Base-by-base conservation (phyloP, 805 yeast genomes). In the Torulaspora gathmanii region DNA sequence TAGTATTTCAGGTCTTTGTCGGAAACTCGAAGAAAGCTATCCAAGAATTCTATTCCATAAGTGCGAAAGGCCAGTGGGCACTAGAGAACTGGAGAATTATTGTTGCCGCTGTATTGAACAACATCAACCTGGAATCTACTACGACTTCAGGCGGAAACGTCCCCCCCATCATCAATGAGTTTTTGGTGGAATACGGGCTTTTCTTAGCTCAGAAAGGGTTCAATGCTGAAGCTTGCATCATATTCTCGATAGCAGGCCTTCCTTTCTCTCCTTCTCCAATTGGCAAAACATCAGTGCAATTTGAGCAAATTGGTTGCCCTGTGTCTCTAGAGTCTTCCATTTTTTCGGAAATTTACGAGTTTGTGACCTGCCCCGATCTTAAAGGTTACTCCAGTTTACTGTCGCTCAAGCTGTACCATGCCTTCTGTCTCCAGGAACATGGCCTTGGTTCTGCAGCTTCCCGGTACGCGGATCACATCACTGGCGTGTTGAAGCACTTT, bases 321-420 rank as follows among this genome's bases (percentile, higher is more conserved):
- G 47, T 47, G 30, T 56, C 77, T 23, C 52, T 70, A 26, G 80
- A 78, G 40, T 61, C 77, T 17, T 57, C 74, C 30, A 59, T 82
- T 22, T 72, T 83, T 58, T 79, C 84, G 4, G 95, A 87, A 59
- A 63, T 85, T 4, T 86, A 82, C 58, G 95, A 87, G 61, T 82
- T 70, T 55, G 60, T 71, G 6, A 60, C 72, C 30, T 56, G 60
- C 12, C 57, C 69, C 2, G 68, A 66, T 35, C 60, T 70, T 3
- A 64, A 50, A 25, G 59, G 57, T 9, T 71, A 73, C 37, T 73
- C 81, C 0, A 85, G 80, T 50, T 64, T 85, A 54, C 57, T 84
- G 12, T 71, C 79, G 0, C 70, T 77, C 51, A 86, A 84, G 58
- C 65, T 86, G 33, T 71, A 70, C 22, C 93, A 86, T 56, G 93